Base-by-base conservation (phyloP, 805 yeast species). In the Tetrapisispora nanseiensis region DNA sequence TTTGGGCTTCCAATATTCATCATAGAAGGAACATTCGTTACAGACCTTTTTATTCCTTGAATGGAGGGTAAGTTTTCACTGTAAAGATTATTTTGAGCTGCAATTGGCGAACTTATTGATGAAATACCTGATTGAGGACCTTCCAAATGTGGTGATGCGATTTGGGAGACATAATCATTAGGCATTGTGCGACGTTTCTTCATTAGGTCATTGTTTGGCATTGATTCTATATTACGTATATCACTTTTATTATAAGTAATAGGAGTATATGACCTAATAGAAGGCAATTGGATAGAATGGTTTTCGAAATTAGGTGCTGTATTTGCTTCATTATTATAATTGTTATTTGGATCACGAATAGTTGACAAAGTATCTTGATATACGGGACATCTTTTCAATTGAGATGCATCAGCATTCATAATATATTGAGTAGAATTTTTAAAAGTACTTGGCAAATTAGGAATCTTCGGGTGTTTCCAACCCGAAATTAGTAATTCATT, bases 351-450 rank as follows among this genome's bases (percentile, higher is more conserved):
- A 22, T 61, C 56, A 4, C 52, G 50, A 16, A 54, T 45, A 38
- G 59, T 57, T 13, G 65, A 66, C 26, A 62, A 41, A 2, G 65
- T 62, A 49, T 62, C 67, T 46, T 62, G 67, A 40, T 59, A 62
- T 13, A 62, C 66, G 2, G 67, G 67, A 43, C 67, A 62, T 45
- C 60, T 57, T 30, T 59, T 52, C 7, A 62, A 37, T 45, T 59
- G 64, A 18, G 61, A 65, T 3, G 57, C 57, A 38, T 54, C 57
- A 3, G 59, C 61, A 9, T 58, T 56, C 32, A 61, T 46, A 19
- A 61, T 54, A 26, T 59, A 42, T 6, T 64, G 56, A 6, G 65
- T 65, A 15, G 60, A 61, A 43, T 57, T 59, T 20, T 51, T 59
- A 42, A 59, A 58, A 35, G 56, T 51, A 9, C 55, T 57, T 1